A percentile compares a stretch with the other conserved stretches of the same genome.
Conservation (phyloP, 179 eudicot species). For the Spinacia oleracea region DNA sequence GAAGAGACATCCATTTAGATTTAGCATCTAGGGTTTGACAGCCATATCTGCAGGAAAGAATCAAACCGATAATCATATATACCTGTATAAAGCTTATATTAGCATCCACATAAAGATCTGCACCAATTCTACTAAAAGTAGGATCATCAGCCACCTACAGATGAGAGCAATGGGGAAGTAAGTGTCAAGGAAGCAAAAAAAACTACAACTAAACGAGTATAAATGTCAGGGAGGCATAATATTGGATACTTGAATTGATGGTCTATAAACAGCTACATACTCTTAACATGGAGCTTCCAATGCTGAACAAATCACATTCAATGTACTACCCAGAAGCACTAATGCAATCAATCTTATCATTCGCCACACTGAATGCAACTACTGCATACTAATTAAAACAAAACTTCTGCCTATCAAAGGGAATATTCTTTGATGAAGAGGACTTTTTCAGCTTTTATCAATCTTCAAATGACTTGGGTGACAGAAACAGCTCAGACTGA, state of each 20-base stretch:
- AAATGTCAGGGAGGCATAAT: not conserved
- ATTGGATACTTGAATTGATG: not conserved
- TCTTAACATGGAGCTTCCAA: not conserved
- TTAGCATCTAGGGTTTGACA: not conserved
- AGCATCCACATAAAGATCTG: conserved; percentile 72
- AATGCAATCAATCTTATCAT: not conserved
- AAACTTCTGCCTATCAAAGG: not conserved
- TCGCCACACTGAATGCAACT: not conserved
- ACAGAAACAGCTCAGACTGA: not conserved
- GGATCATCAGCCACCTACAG: conserved; percentile 72
- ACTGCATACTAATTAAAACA: not conserved
- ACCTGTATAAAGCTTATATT: conserved; percentile 78
- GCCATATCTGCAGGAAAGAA: not conserved
- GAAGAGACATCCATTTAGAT: not conserved
- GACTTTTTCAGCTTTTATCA: not conserved
- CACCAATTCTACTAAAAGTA: conserved; percentile 64
- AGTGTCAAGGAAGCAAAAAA: conserved; percentile 25
- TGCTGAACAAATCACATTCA: not conserved
- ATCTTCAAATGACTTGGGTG: not conserved
- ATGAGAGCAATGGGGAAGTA: conserved; percentile 2
- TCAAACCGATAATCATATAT: not conserved
- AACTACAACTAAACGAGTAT: not conserved
- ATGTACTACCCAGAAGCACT: not conserved
- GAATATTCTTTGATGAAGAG: not conserved
- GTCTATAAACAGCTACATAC: not conserved